A percentile compares a stretch with the other conserved stretches of the same genome.
These are phyloP conservation scores for Microdochium bolleyi DNA, from an alignment of 2,329 filamentous ascomycete species.

Conservation along the genomic window DNA sequence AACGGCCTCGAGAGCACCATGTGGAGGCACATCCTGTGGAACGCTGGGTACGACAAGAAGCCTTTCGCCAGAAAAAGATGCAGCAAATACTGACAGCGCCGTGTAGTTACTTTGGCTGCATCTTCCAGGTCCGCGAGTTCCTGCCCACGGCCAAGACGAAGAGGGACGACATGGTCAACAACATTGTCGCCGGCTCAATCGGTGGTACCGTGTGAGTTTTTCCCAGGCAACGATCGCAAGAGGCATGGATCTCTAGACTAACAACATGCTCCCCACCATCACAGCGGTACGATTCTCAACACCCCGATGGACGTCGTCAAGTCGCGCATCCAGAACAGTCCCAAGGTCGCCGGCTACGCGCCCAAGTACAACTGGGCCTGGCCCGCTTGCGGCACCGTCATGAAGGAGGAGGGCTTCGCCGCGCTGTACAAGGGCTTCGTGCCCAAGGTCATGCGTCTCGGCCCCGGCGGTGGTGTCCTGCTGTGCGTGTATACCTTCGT, in stretches of 20 bases:
- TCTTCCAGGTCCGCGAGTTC: slow-evolving; percentile 88
- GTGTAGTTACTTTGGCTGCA: slow-evolving; percentile 88
- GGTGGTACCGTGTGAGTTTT: slow-evolving; percentile 62
- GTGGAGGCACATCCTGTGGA: slow-evolving; percentile 77
- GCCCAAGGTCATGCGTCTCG: slow-evolving; percentile 78
- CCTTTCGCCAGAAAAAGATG: not conserved
- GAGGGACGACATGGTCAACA: slow-evolving; percentile 73
- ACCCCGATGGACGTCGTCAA: slow-evolving; percentile 97
- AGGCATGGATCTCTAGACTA: no score
- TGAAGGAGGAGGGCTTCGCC: slow-evolving; percentile 84
- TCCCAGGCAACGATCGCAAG: not conserved
- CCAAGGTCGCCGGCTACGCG: slow-evolving; percentile 68
- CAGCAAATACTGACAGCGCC: not conserved
- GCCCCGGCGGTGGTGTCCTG: slow-evolving; percentile 57
- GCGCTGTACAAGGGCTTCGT: slow-evolving; percentile 97
- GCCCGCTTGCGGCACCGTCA: slow-evolving; percentile 76
- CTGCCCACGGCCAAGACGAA: slow-evolving; percentile 78
- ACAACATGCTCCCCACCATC: not conserved
- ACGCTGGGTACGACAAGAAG: slow-evolving; percentile 16
- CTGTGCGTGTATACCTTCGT: slow-evolving; percentile 82
- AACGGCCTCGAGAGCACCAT: slow-evolving; percentile 94
- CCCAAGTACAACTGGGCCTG: slow-evolving; percentile 99
- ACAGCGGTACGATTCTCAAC: slow-evolving; percentile 75
- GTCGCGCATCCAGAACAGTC: slow-evolving; percentile 91
- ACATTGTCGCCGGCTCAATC: slow-evolving; percentile 76